Base-by-base conservation (phyloP, 208 protist species). In the Herpetomonas samuelpessoai region DNA sequence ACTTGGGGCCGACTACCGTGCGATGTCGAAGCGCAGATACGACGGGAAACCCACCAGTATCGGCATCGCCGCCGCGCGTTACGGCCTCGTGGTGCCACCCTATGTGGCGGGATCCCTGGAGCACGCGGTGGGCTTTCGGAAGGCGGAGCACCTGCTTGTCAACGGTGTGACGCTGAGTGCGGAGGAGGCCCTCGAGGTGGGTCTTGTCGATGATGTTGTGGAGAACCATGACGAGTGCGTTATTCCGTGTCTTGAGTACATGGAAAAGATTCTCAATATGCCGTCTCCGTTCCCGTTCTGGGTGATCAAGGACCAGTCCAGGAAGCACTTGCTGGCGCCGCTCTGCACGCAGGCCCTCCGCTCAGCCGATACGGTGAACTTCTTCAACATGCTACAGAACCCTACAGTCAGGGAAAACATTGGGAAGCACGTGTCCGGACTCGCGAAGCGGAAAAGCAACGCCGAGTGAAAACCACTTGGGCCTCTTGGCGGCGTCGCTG, bases 151-250 rank as follows among this genome's bases (percentile, higher is more conserved):
- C 39, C 24, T 92, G 29, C 71, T 95, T 26, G 68, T 63, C 18
- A 39, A 74, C 39, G 85, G 83, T 1, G 30, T 22, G 29, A 54
- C 88, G 25, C 55, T 92, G 12, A 28, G 58, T n/a, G 74, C 83
- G 0, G 65, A 82, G 12, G 78, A 76, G 38, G 89, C 89, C 0
- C 49, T 69, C 35, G 31, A 35, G 1, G 61, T 75, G 7, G 86
- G 86, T 12, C 74, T 93, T 22, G 83, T 93, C 10, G 89, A 95
- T 64, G 68, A 91, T 24, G 75, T 82, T 12, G 78, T 86, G 1
- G 74, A 82, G 12, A 52, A 63, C 38, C 57, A 61, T 1, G 81
- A 88, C 25, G 76, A 88, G 53, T 73, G 73, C n/a, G 58, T 88
- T 61, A 46, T 88, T 16, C 70, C 69, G 2, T 81, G 80, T 18